Conservation (phyloP, 768 basidiomycete genomes). For the Obba rivulosa region DNA sequence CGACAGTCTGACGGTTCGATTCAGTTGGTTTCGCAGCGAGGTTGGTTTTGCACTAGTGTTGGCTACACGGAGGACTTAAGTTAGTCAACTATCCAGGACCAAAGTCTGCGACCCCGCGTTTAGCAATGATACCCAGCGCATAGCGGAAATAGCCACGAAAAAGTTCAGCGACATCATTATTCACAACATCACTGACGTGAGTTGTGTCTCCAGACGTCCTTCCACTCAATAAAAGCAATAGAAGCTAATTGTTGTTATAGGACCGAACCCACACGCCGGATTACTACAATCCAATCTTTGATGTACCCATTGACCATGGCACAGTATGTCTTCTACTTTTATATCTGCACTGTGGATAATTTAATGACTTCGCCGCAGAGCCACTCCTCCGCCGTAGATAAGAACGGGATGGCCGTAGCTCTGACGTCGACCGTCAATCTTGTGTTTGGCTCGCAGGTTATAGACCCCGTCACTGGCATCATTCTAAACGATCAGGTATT, state of each 20-base stretch:
- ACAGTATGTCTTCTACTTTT: constrained; percentile 47
- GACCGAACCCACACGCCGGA: constrained; percentile 72
- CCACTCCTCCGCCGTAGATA: constrained; percentile 80
- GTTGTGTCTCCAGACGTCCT: constrained; percentile 19
- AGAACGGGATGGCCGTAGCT: constrained; percentile 79
- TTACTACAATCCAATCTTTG: constrained; percentile 84
- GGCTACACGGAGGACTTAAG: neutral
- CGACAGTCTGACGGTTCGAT: neutral
- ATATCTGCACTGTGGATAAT: neutral
- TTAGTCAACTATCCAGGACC: constrained; percentile 44
- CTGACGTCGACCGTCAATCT: constrained; percentile 88
- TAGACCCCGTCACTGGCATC: constrained; percentile 84
- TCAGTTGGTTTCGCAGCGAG: constrained; percentile 63
- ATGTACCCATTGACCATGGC: constrained; percentile 77
- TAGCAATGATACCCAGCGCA: constrained; percentile 45
- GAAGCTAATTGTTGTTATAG: constrained; percentile 32
- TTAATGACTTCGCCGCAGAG: constrained; percentile 41
- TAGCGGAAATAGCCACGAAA: constrained; percentile 65
- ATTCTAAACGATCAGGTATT: constrained; percentile 82
- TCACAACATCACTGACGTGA: constrained; percentile 77
- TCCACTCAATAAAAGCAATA: too few species aligned
- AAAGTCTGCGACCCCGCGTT: constrained; percentile 77
- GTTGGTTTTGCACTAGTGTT: constrained; percentile 24
- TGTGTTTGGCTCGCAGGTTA: constrained; percentile 82
- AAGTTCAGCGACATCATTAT: constrained; percentile 57